These are phyloP conservation scores for Stachybotrys chartarum DNA, from an alignment of 2,329 filamentous ascomycete species.

Conservation along the genomic window DNA sequence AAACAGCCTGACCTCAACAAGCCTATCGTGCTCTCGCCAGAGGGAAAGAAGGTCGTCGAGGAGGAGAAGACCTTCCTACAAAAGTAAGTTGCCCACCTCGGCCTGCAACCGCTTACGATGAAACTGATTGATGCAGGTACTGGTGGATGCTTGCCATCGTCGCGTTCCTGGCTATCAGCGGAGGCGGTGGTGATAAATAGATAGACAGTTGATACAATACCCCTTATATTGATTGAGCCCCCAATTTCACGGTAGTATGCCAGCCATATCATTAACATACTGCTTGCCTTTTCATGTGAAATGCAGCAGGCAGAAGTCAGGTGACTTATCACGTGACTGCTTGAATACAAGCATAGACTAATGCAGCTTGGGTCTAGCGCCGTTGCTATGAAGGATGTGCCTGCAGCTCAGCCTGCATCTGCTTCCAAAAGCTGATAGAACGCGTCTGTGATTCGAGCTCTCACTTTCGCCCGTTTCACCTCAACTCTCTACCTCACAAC, in stretches of 20 bases:
- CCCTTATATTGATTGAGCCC: no score
- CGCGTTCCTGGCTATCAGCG: slow-evolving; percentile 44
- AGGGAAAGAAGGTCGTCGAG: slow-evolving; percentile 50
- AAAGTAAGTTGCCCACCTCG: slow-evolving; percentile 44
- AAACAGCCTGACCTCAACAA: slow-evolving; percentile 54
- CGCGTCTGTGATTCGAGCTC: slow-evolving; percentile 4
- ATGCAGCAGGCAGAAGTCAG: neutral
- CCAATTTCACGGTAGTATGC: no score
- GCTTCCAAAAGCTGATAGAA: slow-evolving; percentile 17
- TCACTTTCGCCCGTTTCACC: slow-evolving; percentile 7
- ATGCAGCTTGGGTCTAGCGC: slow-evolving; percentile 16
- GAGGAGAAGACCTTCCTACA: slow-evolving; percentile 60
- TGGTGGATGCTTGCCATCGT: slow-evolving; percentile 57
- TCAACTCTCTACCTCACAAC: slow-evolving; percentile 11
- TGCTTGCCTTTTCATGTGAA: no score
- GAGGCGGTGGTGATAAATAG: slow-evolving; percentile 47
- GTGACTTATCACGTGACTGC: slow-evolving; percentile 8
- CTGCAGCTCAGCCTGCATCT: slow-evolving; percentile 11
- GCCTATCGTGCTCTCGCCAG: slow-evolving; percentile 53
- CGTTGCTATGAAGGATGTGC: slow-evolving; percentile 19
- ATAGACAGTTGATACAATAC: slow-evolving; percentile 6
- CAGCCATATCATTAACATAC: no score
- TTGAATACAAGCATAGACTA: slow-evolving; percentile 2
- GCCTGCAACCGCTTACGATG: neutral
- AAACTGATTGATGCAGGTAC: slow-evolving; percentile 37